phyloP scores from a whole-genome alignment of 164 flowering plant genomes.

The Aristolochia fimbriata region DNA sequence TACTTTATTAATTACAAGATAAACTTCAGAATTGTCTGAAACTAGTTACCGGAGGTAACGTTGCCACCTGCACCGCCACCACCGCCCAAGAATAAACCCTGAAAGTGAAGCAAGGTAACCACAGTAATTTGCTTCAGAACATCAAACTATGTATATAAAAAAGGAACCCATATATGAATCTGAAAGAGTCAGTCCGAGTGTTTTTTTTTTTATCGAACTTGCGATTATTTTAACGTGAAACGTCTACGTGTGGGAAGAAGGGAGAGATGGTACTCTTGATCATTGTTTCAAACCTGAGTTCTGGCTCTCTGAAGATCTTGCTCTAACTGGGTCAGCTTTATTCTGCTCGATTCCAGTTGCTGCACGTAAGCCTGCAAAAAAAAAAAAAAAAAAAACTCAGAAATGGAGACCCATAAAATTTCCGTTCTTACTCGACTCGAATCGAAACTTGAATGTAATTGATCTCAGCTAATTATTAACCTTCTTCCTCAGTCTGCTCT shows the following conservation, averaged over 20 bases:
- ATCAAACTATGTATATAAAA: no score
- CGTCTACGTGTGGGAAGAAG: not conserved
- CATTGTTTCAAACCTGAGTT: conserved; percentile 48
- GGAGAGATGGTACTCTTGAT: not conserved
- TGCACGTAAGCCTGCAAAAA: conserved; percentile 79
- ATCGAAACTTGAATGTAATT: not conserved
- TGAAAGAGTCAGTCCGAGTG: no score
- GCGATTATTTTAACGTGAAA: no score
- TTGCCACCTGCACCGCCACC: conserved; percentile 36
- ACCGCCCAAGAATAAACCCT: conserved; percentile 67
- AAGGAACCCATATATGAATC: no score
- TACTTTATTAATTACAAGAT: no score
- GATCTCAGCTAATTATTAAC: conserved; percentile 20
- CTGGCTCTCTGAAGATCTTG: conserved; percentile 92
- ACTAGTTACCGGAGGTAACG: conserved; percentile 53
- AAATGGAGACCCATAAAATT: not conserved
- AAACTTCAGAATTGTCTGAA: not conserved
- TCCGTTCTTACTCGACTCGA: not conserved
- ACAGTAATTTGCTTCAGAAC: no score
- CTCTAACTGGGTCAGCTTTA: conserved; percentile 81
- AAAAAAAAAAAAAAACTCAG: not conserved
- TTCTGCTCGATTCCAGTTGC: conserved; percentile 87
- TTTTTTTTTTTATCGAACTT: no score
- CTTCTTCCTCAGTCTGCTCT: conserved; percentile 91
- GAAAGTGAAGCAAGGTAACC: not conserved